Percentiles rank a stretch among this genome's conserved stretches.
Evolutionary conservation across 148 eudicot genomes (phyloP).

Genomic region (Rhododendron ferrugineum): DNA sequence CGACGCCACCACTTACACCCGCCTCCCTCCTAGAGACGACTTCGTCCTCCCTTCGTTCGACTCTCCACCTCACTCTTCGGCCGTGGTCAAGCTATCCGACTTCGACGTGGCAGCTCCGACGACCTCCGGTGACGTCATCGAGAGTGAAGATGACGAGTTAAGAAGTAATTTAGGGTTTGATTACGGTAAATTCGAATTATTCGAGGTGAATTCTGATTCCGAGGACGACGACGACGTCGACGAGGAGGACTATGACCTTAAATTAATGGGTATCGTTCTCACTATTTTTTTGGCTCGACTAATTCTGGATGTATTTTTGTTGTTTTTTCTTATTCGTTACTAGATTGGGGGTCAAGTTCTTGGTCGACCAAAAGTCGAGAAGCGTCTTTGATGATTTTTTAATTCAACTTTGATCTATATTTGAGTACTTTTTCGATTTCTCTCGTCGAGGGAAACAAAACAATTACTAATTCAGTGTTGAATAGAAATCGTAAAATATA

Average conservation of each 20-base stretch:
- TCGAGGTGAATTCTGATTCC: conserved; percentile 27
- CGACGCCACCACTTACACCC: conserved; percentile 84
- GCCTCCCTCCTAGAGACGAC: conserved; percentile 55
- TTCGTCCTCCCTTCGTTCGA: conserved; percentile 15
- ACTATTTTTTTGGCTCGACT: too few relatives aligned
- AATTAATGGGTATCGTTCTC: background rate
- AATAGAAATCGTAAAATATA: too few relatives aligned
- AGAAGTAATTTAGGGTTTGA: conserved; percentile 7
- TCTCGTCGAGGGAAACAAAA: background rate
- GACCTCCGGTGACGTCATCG: background rate
- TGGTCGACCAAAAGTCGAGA: too few relatives aligned
- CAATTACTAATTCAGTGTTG: background rate
- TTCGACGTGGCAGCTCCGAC: background rate
- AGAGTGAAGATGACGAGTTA: conserved; percentile 5
- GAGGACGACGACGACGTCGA: background rate
- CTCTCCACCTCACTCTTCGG: background rate
- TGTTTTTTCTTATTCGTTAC: too few relatives aligned
- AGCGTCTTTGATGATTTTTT: too few relatives aligned
- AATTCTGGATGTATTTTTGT: too few relatives aligned
- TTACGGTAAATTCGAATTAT: conserved; percentile 21
- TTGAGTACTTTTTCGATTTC: background rate
- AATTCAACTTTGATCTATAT: background rate
- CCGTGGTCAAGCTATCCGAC: conserved; percentile 43
- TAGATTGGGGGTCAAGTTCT: too few relatives aligned
- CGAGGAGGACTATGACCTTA: background rate